Evolutionary conservation across 2,329 filamentous ascomycete species (phyloP).

Genomic region (Hypoxylon sp.): DNA sequence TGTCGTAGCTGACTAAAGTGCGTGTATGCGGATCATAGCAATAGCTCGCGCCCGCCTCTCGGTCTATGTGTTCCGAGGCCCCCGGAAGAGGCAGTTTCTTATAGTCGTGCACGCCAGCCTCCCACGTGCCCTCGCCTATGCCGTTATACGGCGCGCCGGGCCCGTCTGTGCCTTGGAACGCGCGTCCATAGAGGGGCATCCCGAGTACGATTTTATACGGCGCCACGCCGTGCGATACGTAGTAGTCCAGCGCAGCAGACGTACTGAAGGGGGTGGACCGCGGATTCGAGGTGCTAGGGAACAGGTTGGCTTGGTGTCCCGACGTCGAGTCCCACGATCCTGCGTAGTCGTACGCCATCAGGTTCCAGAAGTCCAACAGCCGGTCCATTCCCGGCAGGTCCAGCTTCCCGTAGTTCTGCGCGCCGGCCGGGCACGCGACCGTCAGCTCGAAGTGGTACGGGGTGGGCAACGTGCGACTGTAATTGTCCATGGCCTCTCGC

Average conservation of each 20-base stretch:
- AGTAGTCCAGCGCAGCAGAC: constrained; percentile 77
- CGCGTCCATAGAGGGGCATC: constrained; percentile 92
- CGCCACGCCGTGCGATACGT: constrained; percentile 73
- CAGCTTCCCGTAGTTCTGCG: constrained; percentile 73
- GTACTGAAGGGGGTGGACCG: constrained; percentile 84
- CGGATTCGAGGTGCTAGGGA: constrained; percentile 69
- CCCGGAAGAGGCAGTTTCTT: constrained; percentile 83
- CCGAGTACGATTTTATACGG: constrained; percentile 85
- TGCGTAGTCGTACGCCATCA: constrained; percentile 92
- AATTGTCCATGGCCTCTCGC: constrained; percentile 71
- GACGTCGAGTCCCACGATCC: constrained; percentile 82
- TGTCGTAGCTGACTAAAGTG: constrained; percentile 86
- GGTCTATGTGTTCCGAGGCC: constrained; percentile 75
- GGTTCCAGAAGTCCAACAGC: constrained; percentile 80
- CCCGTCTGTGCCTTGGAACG: constrained; percentile 84
- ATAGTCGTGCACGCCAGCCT: constrained; percentile 88
- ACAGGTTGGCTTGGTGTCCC: constrained; percentile 88
- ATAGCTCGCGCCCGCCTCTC: constrained; percentile 77
- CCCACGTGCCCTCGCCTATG: constrained; percentile 85
- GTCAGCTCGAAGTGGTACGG: constrained; percentile 74
- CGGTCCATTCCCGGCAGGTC: constrained; percentile 75
- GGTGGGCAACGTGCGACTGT: constrained; percentile 61
- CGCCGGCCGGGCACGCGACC: constrained; percentile 74
- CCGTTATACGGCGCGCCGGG: constrained; percentile 78
- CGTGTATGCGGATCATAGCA: constrained; percentile 76